phyloP scores from a whole-genome alignment of 371 early-diverging fungal genomes.

The Mucor sp. region DNA sequence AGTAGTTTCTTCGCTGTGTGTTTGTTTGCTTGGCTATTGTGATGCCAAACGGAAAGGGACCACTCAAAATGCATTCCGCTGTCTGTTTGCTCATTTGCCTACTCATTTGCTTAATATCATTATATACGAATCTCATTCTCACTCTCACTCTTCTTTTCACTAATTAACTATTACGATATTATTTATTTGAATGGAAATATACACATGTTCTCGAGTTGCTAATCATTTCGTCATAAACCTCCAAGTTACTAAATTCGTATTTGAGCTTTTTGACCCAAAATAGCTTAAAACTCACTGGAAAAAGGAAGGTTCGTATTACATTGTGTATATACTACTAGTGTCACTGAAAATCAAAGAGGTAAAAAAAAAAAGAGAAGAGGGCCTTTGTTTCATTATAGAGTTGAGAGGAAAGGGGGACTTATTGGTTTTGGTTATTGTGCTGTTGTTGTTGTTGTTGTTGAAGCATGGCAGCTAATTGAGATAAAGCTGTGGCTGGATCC shows the following conservation, averaged over 20 bases:
- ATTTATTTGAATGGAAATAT: not conserved
- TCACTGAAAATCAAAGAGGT: not conserved
- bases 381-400: not conserved
- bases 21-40: not conserved
- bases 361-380: not conserved
- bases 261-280: not conserved
- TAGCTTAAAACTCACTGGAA: conserved; percentile 3
- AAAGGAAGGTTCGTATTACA: not conserved
- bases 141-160: not conserved
- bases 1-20: not conserved
- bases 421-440: conserved; percentile 14
- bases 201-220: not conserved
- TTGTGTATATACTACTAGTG: not conserved
- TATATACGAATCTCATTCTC: not conserved
- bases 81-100: not conserved
- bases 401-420: not conserved
- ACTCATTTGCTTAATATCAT: not conserved
- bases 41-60: not conserved
- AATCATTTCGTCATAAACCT: not conserved
- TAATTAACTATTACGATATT: not conserved
- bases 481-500: conserved; percentile 31
- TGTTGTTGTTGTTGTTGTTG: conserved; percentile 27
- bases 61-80: not conserved
- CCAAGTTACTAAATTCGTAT: not conserved
- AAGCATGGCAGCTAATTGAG: conserved; percentile 24